Conservation (phyloP, 1,139 yeast genomes). For the Saccharomyces hybrid region DNA sequence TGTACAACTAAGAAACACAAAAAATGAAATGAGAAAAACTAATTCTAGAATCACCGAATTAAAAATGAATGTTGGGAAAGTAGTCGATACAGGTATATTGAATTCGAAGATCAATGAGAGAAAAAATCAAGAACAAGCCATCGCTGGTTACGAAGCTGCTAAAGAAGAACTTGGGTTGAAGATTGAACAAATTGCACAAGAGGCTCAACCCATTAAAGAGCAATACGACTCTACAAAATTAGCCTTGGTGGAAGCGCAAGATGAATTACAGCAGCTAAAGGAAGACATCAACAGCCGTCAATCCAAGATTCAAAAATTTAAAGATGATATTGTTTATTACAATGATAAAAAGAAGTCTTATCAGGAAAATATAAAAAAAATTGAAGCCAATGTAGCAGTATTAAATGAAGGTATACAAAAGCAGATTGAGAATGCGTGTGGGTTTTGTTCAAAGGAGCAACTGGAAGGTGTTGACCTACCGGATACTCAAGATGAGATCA, state of each 20-base stretch:
- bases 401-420: conserved; percentile 28
- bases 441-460: conserved; percentile 29
- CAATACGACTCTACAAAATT: conserved; percentile 17
- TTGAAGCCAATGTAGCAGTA: conserved; percentile 28
- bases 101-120: conserved; percentile 32
- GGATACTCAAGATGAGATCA: conserved; percentile 32
- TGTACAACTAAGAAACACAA: conserved; percentile 8
- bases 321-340: conserved; percentile 18
- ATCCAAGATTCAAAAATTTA: conserved; percentile 21
- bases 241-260: conserved; percentile 7
- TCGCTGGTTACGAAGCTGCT: conserved; percentile 22
- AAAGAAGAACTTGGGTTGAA: conserved; percentile 25
- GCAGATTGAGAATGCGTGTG: conserved; percentile 32
- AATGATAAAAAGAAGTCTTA: conserved; percentile 14
- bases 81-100: conserved; percentile 35
- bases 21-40: conserved; percentile 11
- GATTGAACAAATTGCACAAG: conserved; percentile 17
- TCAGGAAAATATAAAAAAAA: conserved; percentile 13
- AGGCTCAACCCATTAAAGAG: conserved; percentile 20
- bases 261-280: conserved; percentile 18
- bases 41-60: conserved; percentile 18
- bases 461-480: conserved; percentile 29
- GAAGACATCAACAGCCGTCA: conserved; percentile 22
- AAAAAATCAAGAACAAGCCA: conserved; percentile 23
- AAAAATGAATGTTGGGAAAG: conserved; percentile 27